Conservation (phyloP, 176 grass and related monocot genomes). For the barley (Hordeum vulgare) region MorexV3_pseudomolecules_assembly NC_058520.1:611858814-611859313, state of each 20-base stretch:
- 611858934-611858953: not conserved
- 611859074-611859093: not conserved
- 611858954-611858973: not conserved
- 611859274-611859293: not conserved
- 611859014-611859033: not conserved
- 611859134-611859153: not conserved
- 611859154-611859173: no score
- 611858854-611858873: not conserved
- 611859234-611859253: not conserved
- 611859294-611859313: not conserved
- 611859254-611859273: not conserved
- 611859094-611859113: not conserved
- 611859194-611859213: not conserved
- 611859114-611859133: not conserved
- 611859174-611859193: not conserved
- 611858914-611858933: not conserved
- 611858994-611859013: not conserved
- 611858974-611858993: not conserved
- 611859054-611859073: fast-evolving
- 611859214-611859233: not conserved
- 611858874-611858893: fast-evolving
- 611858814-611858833: not conserved
- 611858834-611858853: not conserved
- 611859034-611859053: not conserved
- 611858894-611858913: not conserved